phyloP scores from a whole-genome alignment of 768 basidiomycete species.

The Auriscalpium microsporum region DNA sequence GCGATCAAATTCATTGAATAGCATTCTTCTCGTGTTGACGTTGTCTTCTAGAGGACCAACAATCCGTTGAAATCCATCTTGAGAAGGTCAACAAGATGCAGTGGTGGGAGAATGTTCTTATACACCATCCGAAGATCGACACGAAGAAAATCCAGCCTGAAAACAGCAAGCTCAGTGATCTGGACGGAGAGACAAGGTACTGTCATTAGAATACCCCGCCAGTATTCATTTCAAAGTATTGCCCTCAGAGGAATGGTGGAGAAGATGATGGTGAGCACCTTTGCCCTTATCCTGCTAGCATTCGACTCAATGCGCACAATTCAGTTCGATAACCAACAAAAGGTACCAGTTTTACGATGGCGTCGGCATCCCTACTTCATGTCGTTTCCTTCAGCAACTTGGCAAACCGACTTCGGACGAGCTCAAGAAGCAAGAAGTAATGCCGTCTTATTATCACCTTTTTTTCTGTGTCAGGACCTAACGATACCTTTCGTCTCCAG shows the following conservation, averaged over 20 bases:
- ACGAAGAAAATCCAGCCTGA: constrained; percentile 92
- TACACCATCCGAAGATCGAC: constrained; percentile 94
- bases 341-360: constrained; percentile 29
- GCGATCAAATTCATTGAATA: constrained; percentile 22
- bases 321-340: constrained; percentile 75
- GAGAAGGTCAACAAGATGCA: constrained; percentile 82
- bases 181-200: constrained; percentile 90
- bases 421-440: constrained; percentile 83
- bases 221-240: not conserved
- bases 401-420: constrained; percentile 95
- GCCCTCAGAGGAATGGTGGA: constrained; percentile 85
- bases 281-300: constrained; percentile 1
- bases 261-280: constrained; percentile 93
- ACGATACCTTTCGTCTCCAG: constrained; percentile 26
- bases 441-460: constrained; percentile 3
- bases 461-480: constrained; percentile 1
- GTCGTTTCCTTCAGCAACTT: constrained; percentile 56
- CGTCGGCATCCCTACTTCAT: constrained; percentile 2
- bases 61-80: constrained; percentile 63
- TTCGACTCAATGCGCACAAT: not conserved
- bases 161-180: constrained; percentile 92
- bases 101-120: constrained; percentile 98
- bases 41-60: constrained; percentile 58
- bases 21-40: not conserved
- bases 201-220: constrained; percentile 3